Evolutionary conservation across 805 yeast genomes (phyloP).

Genomic region (Lipomyces oligophaga): DNA sequence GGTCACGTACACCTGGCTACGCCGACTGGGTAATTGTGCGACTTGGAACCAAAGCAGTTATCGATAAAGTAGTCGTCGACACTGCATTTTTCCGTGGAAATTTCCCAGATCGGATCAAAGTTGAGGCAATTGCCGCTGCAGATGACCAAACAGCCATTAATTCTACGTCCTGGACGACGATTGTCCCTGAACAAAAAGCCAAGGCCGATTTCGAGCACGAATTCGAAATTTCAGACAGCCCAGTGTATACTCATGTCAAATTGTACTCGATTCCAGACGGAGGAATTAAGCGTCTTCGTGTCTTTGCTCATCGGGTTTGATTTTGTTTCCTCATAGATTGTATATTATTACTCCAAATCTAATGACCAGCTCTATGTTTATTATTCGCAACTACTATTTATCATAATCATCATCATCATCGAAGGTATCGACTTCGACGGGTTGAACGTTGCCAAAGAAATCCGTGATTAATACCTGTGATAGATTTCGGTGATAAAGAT

Average conservation of each 20-base stretch:
- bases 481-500: constrained; percentile 63
- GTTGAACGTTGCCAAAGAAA: constrained; percentile 62
- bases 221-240: constrained; percentile 38
- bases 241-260: constrained; percentile 62
- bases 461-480: constrained; percentile 77
- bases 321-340: neutral
- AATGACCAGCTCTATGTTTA: too few relatives aligned
- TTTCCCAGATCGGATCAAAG: constrained; percentile 74
- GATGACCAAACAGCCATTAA: constrained; percentile 41
- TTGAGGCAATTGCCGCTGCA: constrained; percentile 55
- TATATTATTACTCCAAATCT: neutral
- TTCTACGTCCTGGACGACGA: constrained; percentile 51
- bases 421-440: constrained; percentile 24
- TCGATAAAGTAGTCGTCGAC: constrained; percentile 66
- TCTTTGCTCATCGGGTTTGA: constrained; percentile 51
- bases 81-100: constrained; percentile 95
- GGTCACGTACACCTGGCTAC: constrained; percentile 81
- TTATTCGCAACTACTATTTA: too few relatives aligned
- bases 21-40: constrained; percentile 87
- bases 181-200: constrained; percentile 69
- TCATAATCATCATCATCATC: constrained; percentile 17
- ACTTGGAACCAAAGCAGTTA: constrained; percentile 61
- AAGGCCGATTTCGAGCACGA: constrained; percentile 80
- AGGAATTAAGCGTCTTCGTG: constrained; percentile 87
- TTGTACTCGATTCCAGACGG: constrained; percentile 92